These are phyloP conservation scores for Diaporthe humulicola DNA, from an alignment of 2,329 filamentous ascomycete species.

Conservation along the genomic window DNA sequence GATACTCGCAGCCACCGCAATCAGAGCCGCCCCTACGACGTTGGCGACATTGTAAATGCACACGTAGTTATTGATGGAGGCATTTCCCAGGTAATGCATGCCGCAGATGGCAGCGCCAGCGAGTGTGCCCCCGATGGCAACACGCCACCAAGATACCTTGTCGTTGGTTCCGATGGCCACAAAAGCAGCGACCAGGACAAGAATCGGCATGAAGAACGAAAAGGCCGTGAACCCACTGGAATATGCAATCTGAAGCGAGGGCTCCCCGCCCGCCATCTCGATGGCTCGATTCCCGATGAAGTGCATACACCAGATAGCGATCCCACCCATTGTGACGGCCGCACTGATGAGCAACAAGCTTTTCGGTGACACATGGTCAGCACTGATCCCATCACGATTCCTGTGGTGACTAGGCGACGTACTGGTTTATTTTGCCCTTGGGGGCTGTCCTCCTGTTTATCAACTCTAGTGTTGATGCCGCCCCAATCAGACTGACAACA, in stretches of 20 bases:
- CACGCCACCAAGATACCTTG: constrained; percentile 68
- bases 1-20: constrained; percentile 80
- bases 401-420: constrained; percentile 41
- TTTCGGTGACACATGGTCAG: constrained; percentile 10
- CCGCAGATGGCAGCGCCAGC: constrained; percentile 83
- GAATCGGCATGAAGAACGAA: constrained; percentile 84
- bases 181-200: constrained; percentile 81
- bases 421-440: constrained; percentile 79
- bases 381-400: not conserved
- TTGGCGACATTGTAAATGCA: constrained; percentile 71
- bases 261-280: constrained; percentile 73
- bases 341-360: constrained; percentile 75
- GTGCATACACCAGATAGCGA: constrained; percentile 84
- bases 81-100: constrained; percentile 92
- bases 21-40: constrained; percentile 77
- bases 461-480: constrained; percentile 83
- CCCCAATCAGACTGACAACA: constrained; percentile 82
- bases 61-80: constrained; percentile 82
- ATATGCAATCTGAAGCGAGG: constrained; percentile 79
- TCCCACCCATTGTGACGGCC: constrained; percentile 79
- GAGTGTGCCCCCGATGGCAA: constrained; percentile 74
- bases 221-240: constrained; percentile 78
- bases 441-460: constrained; percentile 81
- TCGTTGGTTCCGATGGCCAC: constrained; percentile 73
- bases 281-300: constrained; percentile 88